Base-by-base conservation (phyloP, 495 filamentous ascomycete species). In the Platismatia glauca region DNA sequence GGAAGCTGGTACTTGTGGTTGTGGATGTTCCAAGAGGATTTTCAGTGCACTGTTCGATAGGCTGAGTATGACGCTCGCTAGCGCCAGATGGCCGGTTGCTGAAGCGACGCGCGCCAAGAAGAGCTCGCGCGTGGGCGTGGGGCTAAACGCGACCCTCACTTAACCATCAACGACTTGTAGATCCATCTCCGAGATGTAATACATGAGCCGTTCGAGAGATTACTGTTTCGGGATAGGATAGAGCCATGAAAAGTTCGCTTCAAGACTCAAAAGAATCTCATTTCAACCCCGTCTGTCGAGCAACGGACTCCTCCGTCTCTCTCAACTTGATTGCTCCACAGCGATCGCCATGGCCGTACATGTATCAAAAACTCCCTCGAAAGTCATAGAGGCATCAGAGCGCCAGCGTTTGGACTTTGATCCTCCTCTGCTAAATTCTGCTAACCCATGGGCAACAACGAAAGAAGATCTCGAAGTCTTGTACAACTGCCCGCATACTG, bases 381-480 rank as follows among this genome's bases (percentile, higher is more conserved):
- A 22, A 44, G n/a, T 27, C 7, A 48, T 4, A 18, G 8, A 31
- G 0, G 48, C 48, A 4, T 31, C 48, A 31, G 1, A 15, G 27
- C 0, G 4, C 18, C 48, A 13, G 58, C 1, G 69, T 13, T 60
- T 84, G 29, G 46, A 64, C 20, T 83, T 90, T 67, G 37, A 72
- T 37, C 87, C 86, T 7, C 86, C 87, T 0, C 78, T 90, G 35
- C 70, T 89, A 67, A 90, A 90, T 72, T 84, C 86, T 2, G 79
- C 87, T 29, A 83, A 79, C 59, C 86, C 86, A 7, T 89, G 87
- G 86, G 86, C 86, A 16, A 87, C 83, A 0, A 82, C 80, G 8
- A 63, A 73, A 15, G 77, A 77, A 9, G 82, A 90, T 62, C 76
- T 90, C 8, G 55, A 66, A 29, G 70, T 66, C 0, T 78, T 90